Conservation (phyloP, 2,329 filamentous ascomycete species). For the Blastomyces gilchristii region DNA sequence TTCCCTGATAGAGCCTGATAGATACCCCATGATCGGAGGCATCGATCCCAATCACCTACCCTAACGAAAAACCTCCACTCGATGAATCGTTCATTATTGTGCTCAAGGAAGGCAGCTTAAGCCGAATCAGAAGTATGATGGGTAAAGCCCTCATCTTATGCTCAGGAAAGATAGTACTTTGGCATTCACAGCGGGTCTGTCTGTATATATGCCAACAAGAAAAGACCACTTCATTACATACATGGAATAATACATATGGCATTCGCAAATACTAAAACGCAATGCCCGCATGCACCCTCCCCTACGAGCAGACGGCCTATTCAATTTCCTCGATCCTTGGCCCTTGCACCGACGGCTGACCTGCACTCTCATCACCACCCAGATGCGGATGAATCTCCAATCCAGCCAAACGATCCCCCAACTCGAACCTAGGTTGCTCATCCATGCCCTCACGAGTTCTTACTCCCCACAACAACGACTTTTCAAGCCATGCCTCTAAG, state of each 20-base stretch:
- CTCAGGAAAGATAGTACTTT: not conserved
- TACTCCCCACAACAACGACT: constrained; percentile 33
- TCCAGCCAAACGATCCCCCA: constrained; percentile 32
- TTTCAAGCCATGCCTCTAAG: constrained; percentile 36
- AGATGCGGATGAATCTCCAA: constrained; percentile 27
- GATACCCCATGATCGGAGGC: not conserved
- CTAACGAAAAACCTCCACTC: not conserved
- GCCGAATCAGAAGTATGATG: not conserved
- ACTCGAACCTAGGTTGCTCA: constrained; percentile 21
- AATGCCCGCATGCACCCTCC: not conserved
- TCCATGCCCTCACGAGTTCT: constrained; percentile 18
- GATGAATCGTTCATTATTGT: not conserved
- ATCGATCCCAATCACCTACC: not conserved
- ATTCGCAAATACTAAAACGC: not conserved
- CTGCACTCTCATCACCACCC: constrained; percentile 7
- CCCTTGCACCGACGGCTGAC: constrained; percentile 16
- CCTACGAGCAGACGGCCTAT: constrained; percentile 13
- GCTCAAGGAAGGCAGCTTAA: not conserved
- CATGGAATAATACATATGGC: not conserved
- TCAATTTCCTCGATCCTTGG: constrained; percentile 38
- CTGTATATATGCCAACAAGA: not conserved
- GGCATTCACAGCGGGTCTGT: too few relatives aligned
- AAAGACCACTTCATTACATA: not conserved
- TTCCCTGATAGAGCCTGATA: too few relatives aligned
- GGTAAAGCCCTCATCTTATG: not conserved